These are phyloP conservation scores for Durotheca rogersii DNA, from an alignment of 495 filamentous ascomycete genomes.

Conservation along the genomic window DNA sequence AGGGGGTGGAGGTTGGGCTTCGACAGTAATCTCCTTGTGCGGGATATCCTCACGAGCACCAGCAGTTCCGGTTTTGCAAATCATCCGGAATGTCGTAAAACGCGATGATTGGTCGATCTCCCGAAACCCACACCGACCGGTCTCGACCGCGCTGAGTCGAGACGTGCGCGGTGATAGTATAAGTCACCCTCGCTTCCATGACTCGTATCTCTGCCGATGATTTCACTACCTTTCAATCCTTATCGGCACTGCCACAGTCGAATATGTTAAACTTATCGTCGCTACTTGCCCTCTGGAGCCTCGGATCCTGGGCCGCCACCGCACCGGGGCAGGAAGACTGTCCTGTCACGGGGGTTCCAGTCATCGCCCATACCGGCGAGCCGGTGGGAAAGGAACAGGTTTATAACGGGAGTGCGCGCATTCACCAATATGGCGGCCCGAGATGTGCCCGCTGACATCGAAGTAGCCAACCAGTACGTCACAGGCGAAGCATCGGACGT, in stretches of 20 bases:
- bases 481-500: constrained; percentile 41
- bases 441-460: neutral
- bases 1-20: neutral
- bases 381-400: constrained; percentile 35
- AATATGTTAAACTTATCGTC: constrained; percentile 24
- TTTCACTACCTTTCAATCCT: neutral
- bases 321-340: constrained; percentile 17
- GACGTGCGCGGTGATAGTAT: neutral
- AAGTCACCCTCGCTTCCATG: neutral
- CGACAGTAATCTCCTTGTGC: too few relatives aligned
- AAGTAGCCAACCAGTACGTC: constrained; percentile 43
- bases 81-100: too few relatives aligned
- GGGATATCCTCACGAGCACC: too few relatives aligned
- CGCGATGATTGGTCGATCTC: too few relatives aligned
- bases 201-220: neutral
- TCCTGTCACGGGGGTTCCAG: constrained; percentile 19
- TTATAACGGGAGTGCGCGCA: constrained; percentile 32
- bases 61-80: too few relatives aligned
- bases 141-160: neutral
- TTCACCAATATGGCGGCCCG: neutral
- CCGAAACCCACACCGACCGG: too few relatives aligned
- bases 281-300: constrained; percentile 25
- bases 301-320: constrained; percentile 10
- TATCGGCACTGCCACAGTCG: neutral
- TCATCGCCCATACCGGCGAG: constrained; percentile 39